These are phyloP conservation scores for Aspergillus haitiensis DNA, from an alignment of 495 filamentous ascomycete genomes.

Conservation along the genomic window DNA sequence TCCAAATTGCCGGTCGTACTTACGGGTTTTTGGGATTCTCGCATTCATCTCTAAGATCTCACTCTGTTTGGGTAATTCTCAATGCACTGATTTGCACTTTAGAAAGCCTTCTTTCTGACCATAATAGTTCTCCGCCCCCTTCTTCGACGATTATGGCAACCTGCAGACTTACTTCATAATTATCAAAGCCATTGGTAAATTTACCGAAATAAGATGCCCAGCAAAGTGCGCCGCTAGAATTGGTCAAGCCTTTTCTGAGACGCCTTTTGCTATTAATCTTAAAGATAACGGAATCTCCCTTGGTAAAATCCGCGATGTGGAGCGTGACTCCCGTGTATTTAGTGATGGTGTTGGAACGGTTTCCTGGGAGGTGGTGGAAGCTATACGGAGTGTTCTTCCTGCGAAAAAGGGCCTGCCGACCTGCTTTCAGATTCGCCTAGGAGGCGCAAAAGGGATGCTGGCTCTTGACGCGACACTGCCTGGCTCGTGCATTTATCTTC, in stretches of 20 bases:
- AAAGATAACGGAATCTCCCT: constrained; percentile 22
- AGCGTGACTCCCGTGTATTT: constrained; percentile 53
- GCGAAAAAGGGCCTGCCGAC: constrained; percentile 41
- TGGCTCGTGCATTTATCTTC: constrained; percentile 56
- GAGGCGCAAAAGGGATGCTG: constrained; percentile 67
- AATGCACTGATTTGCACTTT: not conserved
- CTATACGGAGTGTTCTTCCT: constrained; percentile 23
- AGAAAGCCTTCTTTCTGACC: not conserved
- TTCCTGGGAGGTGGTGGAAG: constrained; percentile 55
- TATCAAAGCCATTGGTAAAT: constrained; percentile 64
- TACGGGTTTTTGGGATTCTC: constrained; percentile 80
- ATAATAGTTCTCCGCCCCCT: constrained; percentile 62
- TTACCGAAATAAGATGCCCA: constrained; percentile 60
- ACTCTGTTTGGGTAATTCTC: constrained; percentile 55
- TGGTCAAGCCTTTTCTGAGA: constrained; percentile 82
- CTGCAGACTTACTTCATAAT: constrained; percentile 49
- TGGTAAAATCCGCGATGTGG: constrained; percentile 42
- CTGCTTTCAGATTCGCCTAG: constrained; percentile 66
- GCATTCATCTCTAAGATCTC: constrained; percentile 69
- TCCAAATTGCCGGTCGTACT: constrained; percentile 61
- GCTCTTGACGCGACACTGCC: constrained; percentile 59
- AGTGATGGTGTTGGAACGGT: constrained; percentile 79
- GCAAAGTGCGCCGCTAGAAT: constrained; percentile 80
- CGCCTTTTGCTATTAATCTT: constrained; percentile 48
- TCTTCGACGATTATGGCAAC: constrained; percentile 46